Percentiles rank a stretch among this genome's conserved stretches.
These are phyloP conservation scores for Pisolithus microcarpus DNA, from an alignment of 768 basidiomycete species.

Conservation along the genomic window DNA sequence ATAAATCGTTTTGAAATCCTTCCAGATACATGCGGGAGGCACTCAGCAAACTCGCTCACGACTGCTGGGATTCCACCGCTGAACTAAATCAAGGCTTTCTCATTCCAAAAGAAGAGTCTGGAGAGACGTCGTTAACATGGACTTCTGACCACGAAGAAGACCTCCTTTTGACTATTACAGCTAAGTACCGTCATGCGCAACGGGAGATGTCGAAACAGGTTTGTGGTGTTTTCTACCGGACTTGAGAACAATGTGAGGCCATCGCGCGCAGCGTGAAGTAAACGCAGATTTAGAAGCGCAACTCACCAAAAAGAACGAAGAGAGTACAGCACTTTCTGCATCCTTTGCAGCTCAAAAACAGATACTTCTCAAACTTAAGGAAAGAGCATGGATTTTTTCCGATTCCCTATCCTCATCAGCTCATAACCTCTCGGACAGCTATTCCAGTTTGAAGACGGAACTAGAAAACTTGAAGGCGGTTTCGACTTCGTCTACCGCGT, in stretches of 20 bases:
- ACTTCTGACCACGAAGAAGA: not conserved
- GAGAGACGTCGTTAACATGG: not conserved
- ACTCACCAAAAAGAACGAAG: slow-evolving; percentile 12
- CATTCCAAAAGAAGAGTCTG: slow-evolving; percentile 6
- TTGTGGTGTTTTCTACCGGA: not conserved
- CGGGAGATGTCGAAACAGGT: slow-evolving; percentile 12
- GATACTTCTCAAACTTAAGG: slow-evolving; percentile 9
- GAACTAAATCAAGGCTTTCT: slow-evolving; percentile 5
- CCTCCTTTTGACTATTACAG: slow-evolving; percentile 4
- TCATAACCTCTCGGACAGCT: slow-evolving; percentile 13
- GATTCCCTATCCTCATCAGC: slow-evolving; percentile 1
- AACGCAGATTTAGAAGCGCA: slow-evolving; percentile 15
- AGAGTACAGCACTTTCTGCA: slow-evolving; percentile 7
- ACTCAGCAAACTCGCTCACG: not conserved
- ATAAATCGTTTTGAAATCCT: not conserved
- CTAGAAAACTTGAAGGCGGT: slow-evolving; percentile 22
- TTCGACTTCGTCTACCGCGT: slow-evolving; percentile 15
- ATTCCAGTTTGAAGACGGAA: slow-evolving; percentile 22
- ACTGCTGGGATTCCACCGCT: slow-evolving; percentile 1
- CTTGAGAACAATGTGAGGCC: not conserved
- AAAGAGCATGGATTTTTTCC: slow-evolving; percentile 11
- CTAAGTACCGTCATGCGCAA: slow-evolving; percentile 1
- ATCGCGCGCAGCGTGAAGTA: slow-evolving; percentile 12
- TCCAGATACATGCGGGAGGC: not conserved
- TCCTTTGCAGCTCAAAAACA: slow-evolving; percentile 11